Base-by-base conservation (phyloP, 805 yeast genomes). In the Suhomyces faveliae region DNA sequence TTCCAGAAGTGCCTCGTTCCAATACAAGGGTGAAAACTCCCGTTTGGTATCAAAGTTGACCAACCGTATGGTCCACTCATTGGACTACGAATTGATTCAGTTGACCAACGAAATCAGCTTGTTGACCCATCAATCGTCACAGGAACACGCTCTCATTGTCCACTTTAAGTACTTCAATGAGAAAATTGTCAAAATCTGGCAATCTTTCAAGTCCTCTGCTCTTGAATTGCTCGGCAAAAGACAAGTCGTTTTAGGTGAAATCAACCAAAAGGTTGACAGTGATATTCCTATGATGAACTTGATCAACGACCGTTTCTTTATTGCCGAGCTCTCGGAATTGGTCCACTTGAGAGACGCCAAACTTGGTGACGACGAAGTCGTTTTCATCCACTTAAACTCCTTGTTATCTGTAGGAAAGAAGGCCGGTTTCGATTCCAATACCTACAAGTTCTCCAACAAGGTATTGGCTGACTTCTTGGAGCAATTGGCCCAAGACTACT, bases 251-350 rank as follows among this genome's bases (percentile, higher is more conserved):
- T 30, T 42, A 8, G 25, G 19, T 11, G 13, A 19, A 11, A 11
- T 19, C 19, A 40, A 43, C 5, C 37, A 25, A 11, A 25, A 24
- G 12, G 20, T 11, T n/a, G 20, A 3, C 6, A 38, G 46, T 20
- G 35, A 46, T 13, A 40, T 40, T 21, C 44, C 50, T 10, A 42
- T 40, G 15, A 29, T 64, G 52, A 55, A 61, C 42, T 57, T 66
- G 37, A 69, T 77, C 47, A 73, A 68, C 56, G 81, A 78, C 54
- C 70, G 73, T 52, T 54, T 63, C n/a, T 79, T 72, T 61, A 74
- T 77, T 49, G 71, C 64, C 47, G 83, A 79, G 56, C 55, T 79
- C 47, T 64, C 76, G 35, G 82, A 79, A 58, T 62, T 78, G 53
- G 67, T 72, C 17, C 76, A 68, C 52, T 63, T 77, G 46, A 58